Conservation (phyloP, 1,284 basidiomycete species). For the Lignosus rhinocerotis region DNA sequence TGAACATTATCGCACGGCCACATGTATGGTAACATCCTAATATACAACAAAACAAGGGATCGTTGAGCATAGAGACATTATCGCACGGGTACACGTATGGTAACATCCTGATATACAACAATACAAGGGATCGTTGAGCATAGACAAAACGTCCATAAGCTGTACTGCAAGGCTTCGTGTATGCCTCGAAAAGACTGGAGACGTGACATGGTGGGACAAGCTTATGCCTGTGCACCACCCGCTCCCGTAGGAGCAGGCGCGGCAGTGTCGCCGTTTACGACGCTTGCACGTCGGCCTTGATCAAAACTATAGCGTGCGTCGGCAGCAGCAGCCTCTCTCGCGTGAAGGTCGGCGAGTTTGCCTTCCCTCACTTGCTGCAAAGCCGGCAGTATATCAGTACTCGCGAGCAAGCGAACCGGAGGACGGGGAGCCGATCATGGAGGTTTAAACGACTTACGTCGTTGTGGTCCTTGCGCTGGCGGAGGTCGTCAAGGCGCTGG, state of each 20-base stretch:
- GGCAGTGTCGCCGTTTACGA: background rate
- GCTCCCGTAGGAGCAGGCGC: background rate
- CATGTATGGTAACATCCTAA: too few species aligned
- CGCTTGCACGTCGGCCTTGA: constrained; percentile 3
- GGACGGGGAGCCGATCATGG: background rate
- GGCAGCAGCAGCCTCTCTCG: constrained; percentile 24
- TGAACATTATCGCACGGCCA: too few species aligned
- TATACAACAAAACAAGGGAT: too few species aligned
- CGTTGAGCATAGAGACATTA: too few species aligned
- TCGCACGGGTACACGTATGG: too few species aligned
- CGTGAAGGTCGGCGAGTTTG: constrained; percentile 32
- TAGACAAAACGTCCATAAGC: too few species aligned
- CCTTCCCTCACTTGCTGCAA: constrained; percentile 29
- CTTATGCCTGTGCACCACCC: background rate
- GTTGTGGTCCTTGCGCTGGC: constrained; percentile 32
- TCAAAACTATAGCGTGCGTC: constrained; percentile 14
- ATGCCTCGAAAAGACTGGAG: too few species aligned
- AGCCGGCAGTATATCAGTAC: background rate
- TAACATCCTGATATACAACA: too few species aligned
- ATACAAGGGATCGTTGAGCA: too few species aligned
- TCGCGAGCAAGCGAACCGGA: background rate
- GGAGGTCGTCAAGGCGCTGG: constrained; percentile 27
- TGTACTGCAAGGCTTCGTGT: too few species aligned
- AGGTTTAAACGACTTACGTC: constrained; percentile 28
- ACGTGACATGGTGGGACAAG: background rate